Percentiles rank a stretch among this genome's conserved stretches.
These are phyloP conservation scores for Thelonectria blattea DNA, from an alignment of 2,329 filamentous ascomycete species.

Conservation along the genomic window DNA sequence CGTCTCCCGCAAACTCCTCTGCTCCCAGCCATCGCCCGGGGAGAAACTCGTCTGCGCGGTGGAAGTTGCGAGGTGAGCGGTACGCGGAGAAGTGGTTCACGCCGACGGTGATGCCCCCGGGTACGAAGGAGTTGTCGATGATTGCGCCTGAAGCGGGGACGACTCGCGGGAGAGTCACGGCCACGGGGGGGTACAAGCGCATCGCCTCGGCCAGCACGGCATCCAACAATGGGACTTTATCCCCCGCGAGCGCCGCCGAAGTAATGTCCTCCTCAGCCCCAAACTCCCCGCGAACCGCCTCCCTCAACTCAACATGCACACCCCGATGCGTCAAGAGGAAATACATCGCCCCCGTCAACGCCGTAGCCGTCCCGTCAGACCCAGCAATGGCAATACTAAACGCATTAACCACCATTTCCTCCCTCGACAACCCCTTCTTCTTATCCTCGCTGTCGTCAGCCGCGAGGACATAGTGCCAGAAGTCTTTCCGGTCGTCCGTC, in stretches of 20 bases:
- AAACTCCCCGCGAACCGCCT: slow-evolving; percentile 13
- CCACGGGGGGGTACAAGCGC: slow-evolving; percentile 29
- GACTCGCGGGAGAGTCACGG: slow-evolving; percentile 26
- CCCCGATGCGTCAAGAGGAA: slow-evolving; percentile 16
- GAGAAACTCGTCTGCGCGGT: slow-evolving; percentile 13
- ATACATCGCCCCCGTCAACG: slow-evolving; percentile 20
- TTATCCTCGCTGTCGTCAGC: slow-evolving; percentile 9
- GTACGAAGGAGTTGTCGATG: slow-evolving; percentile 26
- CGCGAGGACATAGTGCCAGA: slow-evolving; percentile 30
- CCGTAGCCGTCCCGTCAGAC: slow-evolving; percentile 29
- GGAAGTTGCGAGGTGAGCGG: slow-evolving; percentile 22
- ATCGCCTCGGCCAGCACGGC: slow-evolving; percentile 28
- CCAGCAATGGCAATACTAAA: slow-evolving; percentile 33
- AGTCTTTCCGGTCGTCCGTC: slow-evolving; percentile 29
- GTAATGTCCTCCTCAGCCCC: slow-evolving; percentile 12
- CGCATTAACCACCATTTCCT: slow-evolving; percentile 31
- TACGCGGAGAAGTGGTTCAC: slow-evolving; percentile 28
- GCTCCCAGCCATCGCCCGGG: slow-evolving; percentile 24
- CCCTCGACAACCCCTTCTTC: slow-evolving; percentile 16
- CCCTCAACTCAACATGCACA: slow-evolving; percentile 11
- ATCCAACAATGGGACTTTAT: slow-evolving; percentile 21
- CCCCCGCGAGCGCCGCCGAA: slow-evolving; percentile 3
- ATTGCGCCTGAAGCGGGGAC: slow-evolving; percentile 16
- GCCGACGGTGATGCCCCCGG: slow-evolving; percentile 25
- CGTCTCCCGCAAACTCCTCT: neutral